These are phyloP conservation scores for Alternaria ventricosa DNA, from an alignment of 2,329 filamentous ascomycete species.

Conservation along the genomic window DNA sequence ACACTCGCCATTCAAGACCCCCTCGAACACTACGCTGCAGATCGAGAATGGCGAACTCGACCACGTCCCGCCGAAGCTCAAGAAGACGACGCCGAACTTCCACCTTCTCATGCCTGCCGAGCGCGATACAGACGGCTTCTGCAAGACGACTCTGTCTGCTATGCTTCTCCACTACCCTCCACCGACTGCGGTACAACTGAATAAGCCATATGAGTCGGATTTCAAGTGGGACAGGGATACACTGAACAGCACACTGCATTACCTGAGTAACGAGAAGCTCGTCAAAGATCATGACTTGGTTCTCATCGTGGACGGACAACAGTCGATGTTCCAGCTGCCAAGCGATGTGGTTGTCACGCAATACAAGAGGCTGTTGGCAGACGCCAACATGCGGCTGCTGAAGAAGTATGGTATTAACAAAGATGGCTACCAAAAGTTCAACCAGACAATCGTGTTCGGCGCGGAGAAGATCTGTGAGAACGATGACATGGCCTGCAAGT, in stretches of 20 bases:
- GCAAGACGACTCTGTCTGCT: constrained; percentile 63
- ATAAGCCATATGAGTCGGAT: constrained; percentile 27
- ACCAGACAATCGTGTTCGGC: constrained; percentile 63
- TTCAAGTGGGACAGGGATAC: constrained; percentile 53
- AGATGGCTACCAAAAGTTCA: constrained; percentile 42
- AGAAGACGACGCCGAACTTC: constrained; percentile 51
- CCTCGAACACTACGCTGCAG: constrained; percentile 44
- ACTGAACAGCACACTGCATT: constrained; percentile 55
- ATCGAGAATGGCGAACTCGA: constrained; percentile 42
- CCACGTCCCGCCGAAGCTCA: constrained; percentile 35
- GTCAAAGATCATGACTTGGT: constrained; percentile 66
- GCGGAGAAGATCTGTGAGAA: constrained; percentile 62
- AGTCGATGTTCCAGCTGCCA: constrained; percentile 70
- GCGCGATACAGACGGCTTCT: constrained; percentile 59
- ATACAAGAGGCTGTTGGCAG: constrained; percentile 63
- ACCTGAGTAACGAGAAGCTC: constrained; percentile 56
- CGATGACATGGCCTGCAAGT: constrained; percentile 59
- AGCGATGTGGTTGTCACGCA: constrained; percentile 67
- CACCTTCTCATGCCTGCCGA: constrained; percentile 63
- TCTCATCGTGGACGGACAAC: constrained; percentile 68
- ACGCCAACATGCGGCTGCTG: constrained; percentile 60
- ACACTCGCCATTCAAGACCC: constrained; percentile 35
- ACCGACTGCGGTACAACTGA: constrained; percentile 60
- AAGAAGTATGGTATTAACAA: constrained; percentile 55
- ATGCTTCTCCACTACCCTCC: constrained; percentile 67